Evolutionary conservation across 2,329 filamentous ascomycete species (phyloP).

Genomic region (Fusarium agapanthi): DNA sequence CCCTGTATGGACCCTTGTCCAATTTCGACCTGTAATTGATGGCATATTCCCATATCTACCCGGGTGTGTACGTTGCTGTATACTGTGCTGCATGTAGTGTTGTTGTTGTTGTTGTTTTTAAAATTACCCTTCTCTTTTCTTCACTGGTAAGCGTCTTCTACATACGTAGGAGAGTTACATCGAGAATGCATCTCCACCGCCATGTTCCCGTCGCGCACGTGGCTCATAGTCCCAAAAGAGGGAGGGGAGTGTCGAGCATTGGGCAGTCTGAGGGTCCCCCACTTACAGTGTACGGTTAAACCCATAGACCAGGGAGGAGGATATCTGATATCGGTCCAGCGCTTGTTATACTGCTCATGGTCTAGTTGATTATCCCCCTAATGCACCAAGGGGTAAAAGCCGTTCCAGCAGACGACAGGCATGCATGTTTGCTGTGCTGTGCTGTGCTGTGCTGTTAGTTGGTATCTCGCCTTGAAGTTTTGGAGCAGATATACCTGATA

Average conservation of each 20-base stretch:
- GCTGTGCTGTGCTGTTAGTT: neutral
- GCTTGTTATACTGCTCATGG: neutral
- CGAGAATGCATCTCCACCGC: constrained; percentile 12
- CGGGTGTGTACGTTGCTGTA: constrained; percentile 1
- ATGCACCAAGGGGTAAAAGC: neutral
- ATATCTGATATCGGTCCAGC: neutral
- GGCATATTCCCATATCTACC: neutral
- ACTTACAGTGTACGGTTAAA: neutral
- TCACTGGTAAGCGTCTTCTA: neutral
- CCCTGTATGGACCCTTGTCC: constrained; percentile 18
- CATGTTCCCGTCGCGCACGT: constrained; percentile 19
- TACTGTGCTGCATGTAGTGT: neutral
- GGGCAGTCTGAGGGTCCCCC: neutral
- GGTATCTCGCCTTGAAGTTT: neutral
- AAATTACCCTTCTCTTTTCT: neutral
- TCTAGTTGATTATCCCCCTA: constrained; percentile 7
- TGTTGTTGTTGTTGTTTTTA: neutral
- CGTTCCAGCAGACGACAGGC: neutral
- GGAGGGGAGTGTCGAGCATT: constrained; percentile 14
- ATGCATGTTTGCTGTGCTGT: neutral
- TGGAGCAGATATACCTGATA: neutral
- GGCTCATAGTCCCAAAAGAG: neutral
- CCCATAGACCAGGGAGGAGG: neutral
- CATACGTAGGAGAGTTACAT: constrained; percentile 2
- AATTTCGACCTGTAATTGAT: constrained; percentile 12